A percentile compares a stretch with the other conserved stretches of the same genome.
These are phyloP conservation scores for Cyanodermella asteris DNA, from an alignment of 2,329 filamentous ascomycete genomes.

Conservation along the genomic window DNA sequence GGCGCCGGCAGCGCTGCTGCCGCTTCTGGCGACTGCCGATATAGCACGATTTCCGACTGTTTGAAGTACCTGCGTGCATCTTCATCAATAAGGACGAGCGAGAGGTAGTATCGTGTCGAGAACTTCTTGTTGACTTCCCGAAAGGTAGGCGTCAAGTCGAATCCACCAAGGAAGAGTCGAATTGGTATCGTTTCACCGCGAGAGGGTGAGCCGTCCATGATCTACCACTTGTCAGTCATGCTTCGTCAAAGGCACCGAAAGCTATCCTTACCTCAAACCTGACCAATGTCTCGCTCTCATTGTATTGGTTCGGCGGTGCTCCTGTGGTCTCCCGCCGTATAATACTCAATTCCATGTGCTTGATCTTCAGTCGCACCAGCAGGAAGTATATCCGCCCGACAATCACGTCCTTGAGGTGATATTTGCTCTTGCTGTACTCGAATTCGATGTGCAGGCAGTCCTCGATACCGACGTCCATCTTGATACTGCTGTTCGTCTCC, in stretches of 20 bases:
- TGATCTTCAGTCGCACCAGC: conserved; percentile 92
- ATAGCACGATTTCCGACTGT: conserved; percentile 94
- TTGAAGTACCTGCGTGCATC: conserved; percentile 97
- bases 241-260: conserved; percentile 3
- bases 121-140: conserved; percentile 99
- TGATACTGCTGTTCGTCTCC: conserved; percentile 95
- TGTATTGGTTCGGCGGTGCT: conserved; percentile 93
- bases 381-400: conserved; percentile 97
- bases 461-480: conserved; percentile 99
- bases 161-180: conserved; percentile 85
- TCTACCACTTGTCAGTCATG: conserved; percentile 27
- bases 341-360: conserved; percentile 98
- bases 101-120: conserved; percentile 92
- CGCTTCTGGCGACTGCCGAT: conserved; percentile 44
- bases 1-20: conserved; percentile 19
- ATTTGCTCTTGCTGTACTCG: conserved; percentile 98
- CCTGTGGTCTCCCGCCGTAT: conserved; percentile 93
- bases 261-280: conserved; percentile 57
- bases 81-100: conserved; percentile 86
- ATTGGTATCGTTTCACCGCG: conserved; percentile 93
- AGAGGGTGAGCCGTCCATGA: conserved; percentile 98
- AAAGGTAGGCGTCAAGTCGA: conserved; percentile 94
- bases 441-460: conserved; percentile 99
- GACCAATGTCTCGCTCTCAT: conserved; percentile 94
- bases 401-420: conserved; percentile 97